A percentile compares a stretch with the other conserved stretches of the same genome.
Evolutionary conservation across 768 basidiomycete species (phyloP).

Genomic region (Tylopilus plumbeoviolaceoides): DNA sequence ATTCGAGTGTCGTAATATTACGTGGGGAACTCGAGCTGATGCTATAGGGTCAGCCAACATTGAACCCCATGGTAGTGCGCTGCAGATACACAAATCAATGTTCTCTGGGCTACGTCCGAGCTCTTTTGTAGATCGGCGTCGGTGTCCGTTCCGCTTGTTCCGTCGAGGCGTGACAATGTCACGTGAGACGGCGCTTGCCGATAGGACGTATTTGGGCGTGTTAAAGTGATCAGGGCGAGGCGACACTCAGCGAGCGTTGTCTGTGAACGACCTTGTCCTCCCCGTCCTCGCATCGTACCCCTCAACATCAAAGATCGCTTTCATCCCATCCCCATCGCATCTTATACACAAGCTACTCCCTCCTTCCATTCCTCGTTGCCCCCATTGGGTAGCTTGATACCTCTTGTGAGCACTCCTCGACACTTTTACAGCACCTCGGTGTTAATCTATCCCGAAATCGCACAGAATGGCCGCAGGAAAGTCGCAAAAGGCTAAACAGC

Average conservation of each 20-base stretch:
- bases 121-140: not conserved
- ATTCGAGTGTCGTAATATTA: not conserved
- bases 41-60: too few relatives aligned
- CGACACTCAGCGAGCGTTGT: constrained; percentile 15
- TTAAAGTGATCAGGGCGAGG: constrained; percentile 29
- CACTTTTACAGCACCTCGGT: not conserved
- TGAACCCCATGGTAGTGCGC: too few relatives aligned
- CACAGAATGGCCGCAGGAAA: constrained; percentile 29
- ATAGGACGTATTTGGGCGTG: constrained; percentile 25
- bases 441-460: constrained; percentile 17
- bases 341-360: not conserved
- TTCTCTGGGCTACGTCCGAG: not conserved
- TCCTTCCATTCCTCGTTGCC: not conserved
- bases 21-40: not conserved
- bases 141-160: constrained; percentile 17
- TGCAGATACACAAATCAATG: too few relatives aligned
- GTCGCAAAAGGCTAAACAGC: constrained; percentile 26
- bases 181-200: constrained; percentile 32
- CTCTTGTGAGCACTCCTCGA: constrained; percentile 13
- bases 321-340: not conserved
- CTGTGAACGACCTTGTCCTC: constrained; percentile 15
- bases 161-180: constrained; percentile 14
- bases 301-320: constrained; percentile 15
- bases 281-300: constrained; percentile 16
- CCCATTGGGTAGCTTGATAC: constrained; percentile 4